Base-by-base conservation (phyloP, 1,284 basidiomycete species). In the Tilletiaria anomala region DNA sequence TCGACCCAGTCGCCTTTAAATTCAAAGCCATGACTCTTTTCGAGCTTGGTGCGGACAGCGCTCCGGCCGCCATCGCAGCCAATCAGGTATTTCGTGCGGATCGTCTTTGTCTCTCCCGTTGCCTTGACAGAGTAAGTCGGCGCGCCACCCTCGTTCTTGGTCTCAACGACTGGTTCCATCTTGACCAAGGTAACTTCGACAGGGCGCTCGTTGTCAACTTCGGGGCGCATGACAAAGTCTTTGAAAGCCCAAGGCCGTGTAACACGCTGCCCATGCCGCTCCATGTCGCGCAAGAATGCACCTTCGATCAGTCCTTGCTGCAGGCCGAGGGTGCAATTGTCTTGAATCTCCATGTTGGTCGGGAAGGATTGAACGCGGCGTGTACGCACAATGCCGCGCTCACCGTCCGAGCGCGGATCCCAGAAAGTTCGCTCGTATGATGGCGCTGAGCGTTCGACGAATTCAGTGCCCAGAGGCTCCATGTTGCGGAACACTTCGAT, bases 401-500 rank as follows among this genome's bases (percentile, higher is more conserved):
- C 21, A 38, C 57, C 38, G n/a, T n/a, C n/a, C 49, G 64, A 43
- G 43, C 56, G 49, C 40, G 53, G 62, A 31, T 60, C 69, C 68
- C 68, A 70, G 47, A 70, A 70, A 2, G 68, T 61, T 18, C 68
- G 61, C 48, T 70, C 68, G 51, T 66, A 68, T 17, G 68, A 66
- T 20, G 64, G 51, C 5, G 62, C 57, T 19, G 56, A 57, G 32
- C 55, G 48, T 8, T 44, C 42, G 35, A 61, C 51, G 39, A 67
- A 55, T 37, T 65, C 61, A 26, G 50, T 45, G 34, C 64, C 64
- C 2, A 67, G 47, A 14, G 64, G 64, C 48, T 64, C 53, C 62
- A 67, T 65, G 51, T 62, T 65, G 26, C 53, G 53, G 18, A 85
- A 68, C 5, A 83, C 77, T 64, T 85, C 82, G 37, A 83, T 75